These are phyloP conservation scores for Aspergillus funiculosus DNA, from an alignment of 495 filamentous ascomycete species.

Conservation along the genomic window DNA sequence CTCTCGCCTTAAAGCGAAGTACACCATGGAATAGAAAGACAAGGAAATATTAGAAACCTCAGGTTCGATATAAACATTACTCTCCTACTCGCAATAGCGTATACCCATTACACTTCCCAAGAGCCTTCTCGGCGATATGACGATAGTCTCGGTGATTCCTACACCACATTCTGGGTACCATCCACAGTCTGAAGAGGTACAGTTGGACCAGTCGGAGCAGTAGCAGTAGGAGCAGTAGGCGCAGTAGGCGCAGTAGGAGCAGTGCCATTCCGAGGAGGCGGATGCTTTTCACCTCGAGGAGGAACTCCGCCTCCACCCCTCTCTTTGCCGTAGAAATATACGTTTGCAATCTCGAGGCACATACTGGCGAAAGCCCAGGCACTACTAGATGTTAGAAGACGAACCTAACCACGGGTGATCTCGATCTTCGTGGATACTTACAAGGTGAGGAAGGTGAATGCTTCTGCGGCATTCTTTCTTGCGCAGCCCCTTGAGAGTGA, in stretches of 20 bases:
- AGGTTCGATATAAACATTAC: too few relatives aligned
- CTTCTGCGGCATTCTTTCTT: conserved; percentile 10
- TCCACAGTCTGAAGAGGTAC: too few relatives aligned
- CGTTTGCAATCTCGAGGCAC: neutral
- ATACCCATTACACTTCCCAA: too few relatives aligned
- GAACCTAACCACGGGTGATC: neutral
- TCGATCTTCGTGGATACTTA: conserved; percentile 2
- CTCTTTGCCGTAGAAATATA: neutral
- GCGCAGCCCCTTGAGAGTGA: neutral
- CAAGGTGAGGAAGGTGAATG: conserved; percentile 10
- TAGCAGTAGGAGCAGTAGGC: neutral
- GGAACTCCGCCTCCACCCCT: neutral
- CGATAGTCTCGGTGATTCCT: too few relatives aligned
- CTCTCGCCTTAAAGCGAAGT: too few relatives aligned
- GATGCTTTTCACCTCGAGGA: neutral
- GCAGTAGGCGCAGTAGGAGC: neutral
- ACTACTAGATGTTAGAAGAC: neutral
- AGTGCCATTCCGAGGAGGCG: neutral
- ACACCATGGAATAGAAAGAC: too few relatives aligned
- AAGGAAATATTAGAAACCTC: too few relatives aligned
- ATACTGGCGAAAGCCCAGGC: neutral
- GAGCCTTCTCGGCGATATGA: too few relatives aligned
- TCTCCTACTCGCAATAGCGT: too few relatives aligned
- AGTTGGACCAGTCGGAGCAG: too few relatives aligned
- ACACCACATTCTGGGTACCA: neutral